A percentile compares a stretch with the other conserved stretches of the same genome.
Evolutionary conservation across 192 early-diverging fungal species (phyloP).

Genomic region (Spizellomyces punctatus): DNA sequence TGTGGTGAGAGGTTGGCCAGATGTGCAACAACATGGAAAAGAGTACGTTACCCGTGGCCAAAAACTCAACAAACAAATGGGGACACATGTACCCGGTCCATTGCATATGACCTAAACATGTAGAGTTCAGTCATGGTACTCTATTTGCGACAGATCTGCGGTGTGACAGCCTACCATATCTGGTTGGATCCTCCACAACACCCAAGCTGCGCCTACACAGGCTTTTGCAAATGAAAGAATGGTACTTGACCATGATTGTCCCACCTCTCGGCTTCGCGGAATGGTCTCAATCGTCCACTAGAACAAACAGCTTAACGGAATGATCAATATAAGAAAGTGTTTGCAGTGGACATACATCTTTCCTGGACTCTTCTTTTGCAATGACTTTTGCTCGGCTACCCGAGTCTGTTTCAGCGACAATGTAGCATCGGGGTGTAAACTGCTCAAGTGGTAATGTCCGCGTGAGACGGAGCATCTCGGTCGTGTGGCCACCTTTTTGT

Average conservation of each 20-base stretch:
- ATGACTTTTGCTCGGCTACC: constrained; percentile 59
- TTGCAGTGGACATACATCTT: background rate
- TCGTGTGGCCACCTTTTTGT: constrained; percentile 80
- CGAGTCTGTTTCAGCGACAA: constrained; percentile 70
- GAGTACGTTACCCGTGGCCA: constrained; percentile 52
- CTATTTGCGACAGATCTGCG: background rate
- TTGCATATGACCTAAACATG: constrained; percentile 73
- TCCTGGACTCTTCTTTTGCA: constrained; percentile 43
- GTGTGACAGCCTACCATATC: constrained; percentile 55
- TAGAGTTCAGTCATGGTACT: constrained; percentile 4
- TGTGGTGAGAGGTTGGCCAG: background rate
- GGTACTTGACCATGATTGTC: constrained; percentile 66
- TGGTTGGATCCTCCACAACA: constrained; percentile 53
- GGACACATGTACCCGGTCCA: constrained; percentile 88
- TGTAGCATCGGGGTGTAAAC: constrained; percentile 71
- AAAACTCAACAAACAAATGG: constrained; percentile 65
- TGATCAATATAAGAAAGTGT: background rate
- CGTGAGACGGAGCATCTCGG: constrained; percentile 84
- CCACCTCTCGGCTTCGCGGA: constrained; percentile 75
- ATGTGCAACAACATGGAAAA: background rate
- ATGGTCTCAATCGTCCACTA: constrained; percentile 41
- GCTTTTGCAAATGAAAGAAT: constrained; percentile 49
- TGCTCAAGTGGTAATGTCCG: constrained; percentile 54
- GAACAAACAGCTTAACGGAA: background rate
- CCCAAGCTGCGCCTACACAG: constrained; percentile 8